Evolutionary conservation across 2,329 filamentous ascomycete species (phyloP).

Genomic region (Diplodia scrobiculata): DNA sequence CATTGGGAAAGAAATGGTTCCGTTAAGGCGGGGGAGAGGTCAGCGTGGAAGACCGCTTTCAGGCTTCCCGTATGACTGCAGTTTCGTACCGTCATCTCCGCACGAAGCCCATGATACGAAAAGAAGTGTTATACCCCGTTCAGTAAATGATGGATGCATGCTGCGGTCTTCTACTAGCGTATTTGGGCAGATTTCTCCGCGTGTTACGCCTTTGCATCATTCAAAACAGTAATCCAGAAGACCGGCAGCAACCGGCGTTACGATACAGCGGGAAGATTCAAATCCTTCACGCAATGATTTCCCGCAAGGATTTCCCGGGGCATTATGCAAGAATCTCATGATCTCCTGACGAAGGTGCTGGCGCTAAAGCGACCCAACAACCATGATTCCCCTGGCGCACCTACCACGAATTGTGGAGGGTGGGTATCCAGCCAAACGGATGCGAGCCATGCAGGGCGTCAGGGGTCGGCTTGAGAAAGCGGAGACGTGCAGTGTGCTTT

Average conservation of each 20-base stretch:
- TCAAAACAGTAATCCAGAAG: neutral
- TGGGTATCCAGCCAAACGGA: slow-evolving; percentile 20
- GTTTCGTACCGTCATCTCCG: neutral
- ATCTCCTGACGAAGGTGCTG: slow-evolving; percentile 1
- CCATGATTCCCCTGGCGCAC: neutral
- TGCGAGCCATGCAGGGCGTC: slow-evolving; percentile 6
- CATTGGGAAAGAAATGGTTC: neutral
- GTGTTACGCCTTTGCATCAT: neutral
- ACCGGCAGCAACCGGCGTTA: neutral
- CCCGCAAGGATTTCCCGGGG: slow-evolving; percentile 2
- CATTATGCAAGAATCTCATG: slow-evolving; percentile 22
- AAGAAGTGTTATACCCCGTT: slow-evolving; percentile 21
- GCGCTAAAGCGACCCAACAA: slow-evolving; percentile 12
- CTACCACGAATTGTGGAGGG: slow-evolving; percentile 12
- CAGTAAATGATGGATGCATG: neutral
- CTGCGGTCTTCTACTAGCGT: neutral
- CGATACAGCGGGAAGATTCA: neutral
- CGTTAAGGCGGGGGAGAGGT: slow-evolving; percentile 3
- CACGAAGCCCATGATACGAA: slow-evolving; percentile 7
- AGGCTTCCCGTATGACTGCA: slow-evolving; percentile 2
- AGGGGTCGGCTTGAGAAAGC: slow-evolving; percentile 7
- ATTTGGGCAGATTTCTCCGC: neutral
- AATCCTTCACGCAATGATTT: neutral
- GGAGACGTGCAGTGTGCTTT: slow-evolving; percentile 14
- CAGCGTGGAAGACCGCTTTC: slow-evolving; percentile 6